Conservation (phyloP, 2,329 filamentous ascomycete genomes). For the Aspergillus sp. region DNA sequence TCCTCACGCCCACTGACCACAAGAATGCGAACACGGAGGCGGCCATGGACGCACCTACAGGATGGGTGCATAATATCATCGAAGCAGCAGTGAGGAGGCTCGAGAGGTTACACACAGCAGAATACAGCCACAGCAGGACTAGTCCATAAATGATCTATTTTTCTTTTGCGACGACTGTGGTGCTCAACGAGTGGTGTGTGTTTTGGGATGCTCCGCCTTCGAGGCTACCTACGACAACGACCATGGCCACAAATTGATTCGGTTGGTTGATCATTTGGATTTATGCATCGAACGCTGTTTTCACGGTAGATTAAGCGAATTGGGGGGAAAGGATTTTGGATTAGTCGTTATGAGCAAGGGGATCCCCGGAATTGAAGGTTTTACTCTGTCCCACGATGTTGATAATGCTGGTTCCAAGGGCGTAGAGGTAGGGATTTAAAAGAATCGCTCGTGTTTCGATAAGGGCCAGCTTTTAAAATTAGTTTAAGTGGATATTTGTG, state of each 20-base stretch:
- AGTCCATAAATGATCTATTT: not conserved
- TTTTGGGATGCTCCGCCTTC: not conserved
- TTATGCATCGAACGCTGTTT: not conserved
- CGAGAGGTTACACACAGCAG: not conserved
- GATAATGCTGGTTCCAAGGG: not conserved
- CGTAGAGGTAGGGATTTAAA: no score
- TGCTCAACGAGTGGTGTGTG: not conserved
- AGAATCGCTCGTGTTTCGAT: not conserved
- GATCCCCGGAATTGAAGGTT: not conserved
- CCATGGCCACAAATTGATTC: not conserved
- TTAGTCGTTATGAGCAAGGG: not conserved
- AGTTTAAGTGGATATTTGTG: not conserved
- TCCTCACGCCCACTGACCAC: not conserved
- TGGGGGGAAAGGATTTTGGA: no score
- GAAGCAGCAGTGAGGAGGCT: slow-evolving; percentile 1
- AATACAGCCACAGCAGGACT: not conserved
- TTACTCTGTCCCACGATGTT: not conserved
- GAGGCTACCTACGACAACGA: no score
- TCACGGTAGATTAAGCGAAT: not conserved
- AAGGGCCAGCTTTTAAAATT: not conserved
- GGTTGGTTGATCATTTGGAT: not conserved
- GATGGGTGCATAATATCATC: slow-evolving; percentile 2
- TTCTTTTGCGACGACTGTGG: not conserved
- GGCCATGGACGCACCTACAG: not conserved
- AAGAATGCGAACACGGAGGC: not conserved